A percentile compares a stretch with the other conserved stretches of the same genome.
Conservation (phyloP, 179 eudicot species). For the Camellia oleifera region DNA sequence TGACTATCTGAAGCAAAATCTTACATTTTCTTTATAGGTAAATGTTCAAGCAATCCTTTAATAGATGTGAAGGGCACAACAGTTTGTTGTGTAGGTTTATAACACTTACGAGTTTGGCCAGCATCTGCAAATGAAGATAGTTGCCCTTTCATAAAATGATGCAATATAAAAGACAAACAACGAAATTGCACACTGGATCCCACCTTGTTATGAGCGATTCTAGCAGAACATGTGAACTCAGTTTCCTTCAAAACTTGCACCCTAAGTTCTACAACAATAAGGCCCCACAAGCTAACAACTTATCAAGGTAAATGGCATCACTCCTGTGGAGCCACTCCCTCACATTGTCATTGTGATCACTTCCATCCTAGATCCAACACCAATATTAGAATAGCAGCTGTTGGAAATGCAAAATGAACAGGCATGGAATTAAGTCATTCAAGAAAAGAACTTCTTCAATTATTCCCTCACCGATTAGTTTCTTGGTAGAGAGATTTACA, state of each 20-base stretch:
- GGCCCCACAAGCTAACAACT: slow-evolving; percentile 91
- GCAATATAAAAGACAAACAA: neutral
- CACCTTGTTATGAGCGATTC: slow-evolving; percentile 95
- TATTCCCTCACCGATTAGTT: neutral
- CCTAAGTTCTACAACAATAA: slow-evolving; percentile 86
- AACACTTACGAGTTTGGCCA: slow-evolving; percentile 90
- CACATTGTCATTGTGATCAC: slow-evolving; percentile 44
- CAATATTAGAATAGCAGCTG: slow-evolving; percentile 4
- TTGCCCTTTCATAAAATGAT: slow-evolving; percentile 1
- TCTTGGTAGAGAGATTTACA: neutral
- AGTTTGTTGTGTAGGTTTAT: slow-evolving; percentile 98
- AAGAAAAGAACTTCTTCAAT: neutral
- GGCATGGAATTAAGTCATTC: neutral
- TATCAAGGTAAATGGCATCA: slow-evolving; percentile 71
- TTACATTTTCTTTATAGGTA: slow-evolving; percentile 95
- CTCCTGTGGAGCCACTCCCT: slow-evolving; percentile 59
- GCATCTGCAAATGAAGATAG: slow-evolving; percentile 53
- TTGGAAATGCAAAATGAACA: slow-evolving; percentile 13
- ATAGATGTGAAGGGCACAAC: slow-evolving; percentile 73
- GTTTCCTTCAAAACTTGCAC: slow-evolving; percentile 84
- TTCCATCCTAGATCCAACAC: slow-evolving; percentile 42
- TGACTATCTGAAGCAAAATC: slow-evolving; percentile 19
- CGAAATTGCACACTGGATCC: slow-evolving; percentile 5
- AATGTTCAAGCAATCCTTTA: slow-evolving; percentile 59
- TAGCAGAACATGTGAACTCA: slow-evolving; percentile 97